phyloP scores from a whole-genome alignment of 345 rosid species.

The Linum tenue region DNA sequence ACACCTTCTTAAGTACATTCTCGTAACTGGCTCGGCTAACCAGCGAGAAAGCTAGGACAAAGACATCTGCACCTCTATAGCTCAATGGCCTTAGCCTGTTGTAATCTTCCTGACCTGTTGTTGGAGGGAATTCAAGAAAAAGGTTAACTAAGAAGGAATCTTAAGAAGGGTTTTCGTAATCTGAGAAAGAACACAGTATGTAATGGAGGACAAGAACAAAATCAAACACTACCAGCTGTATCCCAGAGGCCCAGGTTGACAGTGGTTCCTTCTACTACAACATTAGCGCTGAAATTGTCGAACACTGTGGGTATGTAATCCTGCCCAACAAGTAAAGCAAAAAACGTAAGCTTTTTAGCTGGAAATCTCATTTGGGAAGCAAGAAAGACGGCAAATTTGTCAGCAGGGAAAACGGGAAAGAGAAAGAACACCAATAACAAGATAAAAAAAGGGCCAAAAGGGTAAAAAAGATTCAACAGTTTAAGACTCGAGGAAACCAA shows the following conservation, averaged over 20 bases:
- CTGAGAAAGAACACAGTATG: not conserved
- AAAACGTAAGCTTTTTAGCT: not conserved
- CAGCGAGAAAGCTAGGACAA: slow-evolving; percentile 90
- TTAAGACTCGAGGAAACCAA: not conserved
- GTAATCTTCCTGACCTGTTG: slow-evolving; percentile 90
- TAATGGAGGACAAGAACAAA: not conserved
- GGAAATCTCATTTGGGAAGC: slow-evolving; percentile 1
- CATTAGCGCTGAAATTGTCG: slow-evolving; percentile 97
- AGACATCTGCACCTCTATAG: slow-evolving; percentile 94
- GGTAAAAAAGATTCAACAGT: not conserved
- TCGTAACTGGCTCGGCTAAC: slow-evolving; percentile 96
- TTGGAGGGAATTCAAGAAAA: not conserved
- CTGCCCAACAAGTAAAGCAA: slow-evolving; percentile 36
- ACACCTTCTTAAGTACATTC: slow-evolving; percentile 84
- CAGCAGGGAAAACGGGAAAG: not conserved
- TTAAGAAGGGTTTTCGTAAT: not conserved
- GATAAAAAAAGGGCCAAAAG: slow-evolving; percentile 24
- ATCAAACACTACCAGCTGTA: slow-evolving; percentile 65
- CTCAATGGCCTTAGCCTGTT: slow-evolving; percentile 95
- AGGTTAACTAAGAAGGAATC: not conserved
- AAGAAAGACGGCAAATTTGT: not conserved
- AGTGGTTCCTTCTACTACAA: slow-evolving; percentile 82
- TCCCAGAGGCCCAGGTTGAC: slow-evolving; percentile 97
- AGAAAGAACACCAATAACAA: slow-evolving; percentile 38
- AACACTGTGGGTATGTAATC: slow-evolving; percentile 96